Conservation (phyloP, 306 rosid genomes). For the Lagenaria siceraria region DNA sequence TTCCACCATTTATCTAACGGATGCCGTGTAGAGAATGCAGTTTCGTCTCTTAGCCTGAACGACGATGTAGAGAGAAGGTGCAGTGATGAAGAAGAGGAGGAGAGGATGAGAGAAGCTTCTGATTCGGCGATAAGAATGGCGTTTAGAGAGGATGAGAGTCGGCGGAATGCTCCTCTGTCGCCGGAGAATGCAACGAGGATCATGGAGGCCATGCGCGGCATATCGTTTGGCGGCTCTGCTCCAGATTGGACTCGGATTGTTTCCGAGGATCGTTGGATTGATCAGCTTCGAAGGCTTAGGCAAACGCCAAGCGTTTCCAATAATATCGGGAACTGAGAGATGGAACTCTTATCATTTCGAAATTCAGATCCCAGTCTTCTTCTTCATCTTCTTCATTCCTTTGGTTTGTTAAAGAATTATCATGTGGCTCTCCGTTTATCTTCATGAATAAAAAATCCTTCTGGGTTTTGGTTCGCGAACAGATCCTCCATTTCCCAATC, state of each 20-base stretch:
- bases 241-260: conserved; percentile 58
- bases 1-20: conserved; percentile 37
- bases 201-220: conserved; percentile 78
- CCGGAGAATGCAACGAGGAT: conserved; percentile 66
- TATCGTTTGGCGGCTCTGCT: conserved; percentile 49
- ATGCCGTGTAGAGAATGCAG: conserved; percentile 25
- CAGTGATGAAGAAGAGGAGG: conserved; percentile 27
- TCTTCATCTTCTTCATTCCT: neutral
- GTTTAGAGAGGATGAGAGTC: conserved; percentile 55
- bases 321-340: neutral
- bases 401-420: neutral
- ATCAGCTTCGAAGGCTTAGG: conserved; percentile 45
- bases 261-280: conserved; percentile 63
- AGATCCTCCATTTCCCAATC: neutral
- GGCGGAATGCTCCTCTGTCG: conserved; percentile 59
- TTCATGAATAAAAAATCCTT: neutral
- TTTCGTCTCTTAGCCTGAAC: conserved; percentile 43
- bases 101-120: conserved; percentile 20
- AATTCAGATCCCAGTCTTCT: neutral
- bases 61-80: conserved; percentile 25
- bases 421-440: neutral
- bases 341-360: neutral
- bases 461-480: neutral
- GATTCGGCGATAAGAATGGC: conserved; percentile 50
- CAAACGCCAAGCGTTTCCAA: conserved; percentile 14